Percentiles rank a stretch among this genome's conserved stretches.
Evolutionary conservation across 805 yeast species (phyloP).

Genomic region (Cyberlindnera lachancei): DNA sequence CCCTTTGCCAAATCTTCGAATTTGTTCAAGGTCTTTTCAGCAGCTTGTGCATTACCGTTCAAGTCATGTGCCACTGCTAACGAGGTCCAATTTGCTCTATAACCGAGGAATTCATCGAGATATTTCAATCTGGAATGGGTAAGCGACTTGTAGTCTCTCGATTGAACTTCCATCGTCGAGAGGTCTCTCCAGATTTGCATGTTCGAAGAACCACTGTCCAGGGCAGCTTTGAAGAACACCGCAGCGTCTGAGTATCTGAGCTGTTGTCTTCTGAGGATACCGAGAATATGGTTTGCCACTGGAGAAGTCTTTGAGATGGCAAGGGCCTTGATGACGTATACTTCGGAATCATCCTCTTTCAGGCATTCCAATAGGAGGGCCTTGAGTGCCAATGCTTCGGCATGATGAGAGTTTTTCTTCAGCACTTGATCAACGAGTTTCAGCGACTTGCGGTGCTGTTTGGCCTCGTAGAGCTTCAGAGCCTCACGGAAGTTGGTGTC

Average conservation of each 20-base stretch:
- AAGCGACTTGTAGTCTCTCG: slow-evolving; percentile 61
- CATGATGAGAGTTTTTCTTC: slow-evolving; percentile 68
- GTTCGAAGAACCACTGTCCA: slow-evolving; percentile 72
- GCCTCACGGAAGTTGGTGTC: slow-evolving; percentile 76
- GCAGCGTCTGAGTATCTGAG: slow-evolving; percentile 71
- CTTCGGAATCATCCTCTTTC: slow-evolving; percentile 58
- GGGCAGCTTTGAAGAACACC: slow-evolving; percentile 66
- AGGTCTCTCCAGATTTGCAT: slow-evolving; percentile 76
- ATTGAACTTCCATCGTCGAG: slow-evolving; percentile 71
- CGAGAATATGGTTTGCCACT: slow-evolving; percentile 77
- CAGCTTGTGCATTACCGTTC: slow-evolving; percentile 56
- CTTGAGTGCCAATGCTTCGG: slow-evolving; percentile 79
- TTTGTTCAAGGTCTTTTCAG: slow-evolving; percentile 63
- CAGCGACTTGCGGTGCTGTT: slow-evolving; percentile 81
- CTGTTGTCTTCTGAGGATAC: slow-evolving; percentile 68
- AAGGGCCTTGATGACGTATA: slow-evolving; percentile 53
- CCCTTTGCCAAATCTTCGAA: slow-evolving; percentile 72
- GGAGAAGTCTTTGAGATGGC: slow-evolving; percentile 54
- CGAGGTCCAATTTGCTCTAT: slow-evolving; percentile 85
- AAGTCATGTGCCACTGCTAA: slow-evolving; percentile 81
- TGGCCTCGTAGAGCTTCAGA: slow-evolving; percentile 70
- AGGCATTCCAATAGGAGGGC: slow-evolving; percentile 59
- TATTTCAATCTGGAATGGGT: slow-evolving; percentile 57
- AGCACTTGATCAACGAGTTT: slow-evolving; percentile 67
- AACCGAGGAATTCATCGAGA: slow-evolving; percentile 70